Evolutionary conservation across 352 stramenopile species (phyloP), one percentile per base, ranked within the genome.

Genomic region (Phytophthora litchii): DNA sequence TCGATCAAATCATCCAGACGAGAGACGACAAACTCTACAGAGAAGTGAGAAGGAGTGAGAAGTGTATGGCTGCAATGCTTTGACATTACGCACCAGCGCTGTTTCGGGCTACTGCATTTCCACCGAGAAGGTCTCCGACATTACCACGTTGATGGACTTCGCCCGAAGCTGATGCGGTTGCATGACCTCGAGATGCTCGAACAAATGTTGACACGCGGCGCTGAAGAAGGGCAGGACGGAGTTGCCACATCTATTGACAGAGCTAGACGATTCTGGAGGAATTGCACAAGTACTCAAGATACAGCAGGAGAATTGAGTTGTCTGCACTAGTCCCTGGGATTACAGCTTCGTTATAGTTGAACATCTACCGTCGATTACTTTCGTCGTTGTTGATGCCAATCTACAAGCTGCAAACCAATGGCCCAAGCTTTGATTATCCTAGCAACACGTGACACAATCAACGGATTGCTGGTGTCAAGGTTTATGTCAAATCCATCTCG

Each of bases 1-100:
- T 99, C 99, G 27, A 99, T 91, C 10, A 99, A 73, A 41, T 99
- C 94, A 67, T 99, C 96, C 10, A 99, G 82, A 55, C 96, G 96
- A 16, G 92, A 89, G 20, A 99, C 87, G 8, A 97, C 92, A 69
- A 97, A 99, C 74, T 99, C 97, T 91, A 25, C 20, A 44, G 20
- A 46, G 17, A 31, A 31, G 40, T 46, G 20, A 32, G 40, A 46
- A 3, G 6, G 10, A 34, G 1, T 9, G 10, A 34, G 10, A 13
- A 13, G 29, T 12, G 7, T 34, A 11, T 12, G 10, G 1, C 10
- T 34, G 21, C 38, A 13, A 21, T 17, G 40, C n/a, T 31, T 17
- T 31, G 19, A 46, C 31, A 21, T 38, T 2, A 72, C 74, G 44
- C 72, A 88, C 74, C 75, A 42, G 78, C 64, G 51, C 75, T 67